Evolutionary conservation across 305 asterid species (phyloP).

Genomic region (Rubia occidens): DNA sequence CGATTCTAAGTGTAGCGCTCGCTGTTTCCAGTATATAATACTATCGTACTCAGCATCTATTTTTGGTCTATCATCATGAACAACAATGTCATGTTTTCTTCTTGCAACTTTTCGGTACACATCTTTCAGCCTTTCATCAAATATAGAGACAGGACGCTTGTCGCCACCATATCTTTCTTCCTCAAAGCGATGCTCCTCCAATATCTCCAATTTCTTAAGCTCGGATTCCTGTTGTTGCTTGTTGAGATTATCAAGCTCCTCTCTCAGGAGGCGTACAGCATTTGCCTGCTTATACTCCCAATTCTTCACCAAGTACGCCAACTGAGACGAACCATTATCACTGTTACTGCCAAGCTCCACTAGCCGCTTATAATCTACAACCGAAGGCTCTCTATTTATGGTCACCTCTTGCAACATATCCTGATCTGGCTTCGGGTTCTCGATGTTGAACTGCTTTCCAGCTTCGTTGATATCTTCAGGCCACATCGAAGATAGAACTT

Average conservation of each 20-base stretch:
- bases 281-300: constrained; percentile 76
- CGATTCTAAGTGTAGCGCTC: constrained; percentile 52
- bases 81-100: constrained; percentile 36
- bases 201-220: constrained; percentile 78
- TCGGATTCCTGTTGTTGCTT: constrained; percentile 79
- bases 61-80: constrained; percentile 39
- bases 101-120: constrained; percentile 46
- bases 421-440: constrained; percentile 57
- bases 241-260: constrained; percentile 73
- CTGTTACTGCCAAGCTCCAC: constrained; percentile 65
- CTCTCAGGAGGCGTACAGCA: constrained; percentile 67
- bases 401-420: constrained; percentile 79
- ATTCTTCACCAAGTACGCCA: constrained; percentile 66
- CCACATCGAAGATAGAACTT: constrained; percentile 86
- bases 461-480: constrained; percentile 84
- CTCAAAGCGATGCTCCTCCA: constrained; percentile 75
- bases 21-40: constrained; percentile 62
- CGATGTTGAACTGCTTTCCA: constrained; percentile 74
- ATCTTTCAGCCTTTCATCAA: constrained; percentile 57
- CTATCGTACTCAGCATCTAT: constrained; percentile 68
- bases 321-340: constrained; percentile 79
- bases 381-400: constrained; percentile 51
- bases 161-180: constrained; percentile 62
- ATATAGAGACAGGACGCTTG: constrained; percentile 74
- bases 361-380: constrained; percentile 64